phyloP scores from a whole-genome alignment of 78 protist species.

The Chrysochromulina parva region DNA sequence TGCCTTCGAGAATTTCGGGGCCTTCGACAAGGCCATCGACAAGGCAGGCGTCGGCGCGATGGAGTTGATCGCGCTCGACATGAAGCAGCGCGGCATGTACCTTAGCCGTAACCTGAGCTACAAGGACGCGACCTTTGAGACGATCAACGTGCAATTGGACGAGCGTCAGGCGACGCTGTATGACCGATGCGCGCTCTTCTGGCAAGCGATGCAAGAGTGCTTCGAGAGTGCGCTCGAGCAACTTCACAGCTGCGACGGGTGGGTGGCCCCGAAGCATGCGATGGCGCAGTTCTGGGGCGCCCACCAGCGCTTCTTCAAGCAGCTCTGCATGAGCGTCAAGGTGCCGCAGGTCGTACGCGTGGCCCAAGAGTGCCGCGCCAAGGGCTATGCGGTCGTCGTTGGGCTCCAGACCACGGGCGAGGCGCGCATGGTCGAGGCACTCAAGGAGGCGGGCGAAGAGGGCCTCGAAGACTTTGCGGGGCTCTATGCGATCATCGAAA shows the following conservation, averaged over 20 bases:
- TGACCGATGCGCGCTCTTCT: not conserved
- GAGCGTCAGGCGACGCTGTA: not conserved
- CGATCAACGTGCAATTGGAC: not conserved
- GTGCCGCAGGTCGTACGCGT: not conserved
- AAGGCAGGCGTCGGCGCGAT: not conserved
- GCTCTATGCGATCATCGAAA: not conserved
- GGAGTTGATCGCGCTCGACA: slow-evolving; percentile 40
- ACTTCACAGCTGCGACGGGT: not conserved
- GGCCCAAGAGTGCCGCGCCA: not conserved
- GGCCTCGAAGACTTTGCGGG: slow-evolving; percentile 12
- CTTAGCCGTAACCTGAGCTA: slow-evolving; percentile 5
- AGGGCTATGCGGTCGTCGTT: not conserved
- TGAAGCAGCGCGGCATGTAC: slow-evolving; percentile 37
- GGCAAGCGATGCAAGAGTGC: not conserved
- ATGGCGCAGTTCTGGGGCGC: slow-evolving; percentile 9
- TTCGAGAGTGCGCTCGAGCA: not conserved
- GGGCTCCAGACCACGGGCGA: not conserved
- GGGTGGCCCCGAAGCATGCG: not conserved
- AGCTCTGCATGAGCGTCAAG: slow-evolving; percentile 18
- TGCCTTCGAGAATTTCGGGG: not conserved
- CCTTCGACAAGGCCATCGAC: not conserved
- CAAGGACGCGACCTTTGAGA: not conserved
- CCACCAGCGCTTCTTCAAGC: slow-evolving; percentile 42
- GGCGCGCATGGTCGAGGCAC: not conserved
- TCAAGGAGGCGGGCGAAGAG: not conserved